Evolutionary conservation across 2,329 filamentous ascomycete species (phyloP).

Genomic region (Fusarium sp.): DNA sequence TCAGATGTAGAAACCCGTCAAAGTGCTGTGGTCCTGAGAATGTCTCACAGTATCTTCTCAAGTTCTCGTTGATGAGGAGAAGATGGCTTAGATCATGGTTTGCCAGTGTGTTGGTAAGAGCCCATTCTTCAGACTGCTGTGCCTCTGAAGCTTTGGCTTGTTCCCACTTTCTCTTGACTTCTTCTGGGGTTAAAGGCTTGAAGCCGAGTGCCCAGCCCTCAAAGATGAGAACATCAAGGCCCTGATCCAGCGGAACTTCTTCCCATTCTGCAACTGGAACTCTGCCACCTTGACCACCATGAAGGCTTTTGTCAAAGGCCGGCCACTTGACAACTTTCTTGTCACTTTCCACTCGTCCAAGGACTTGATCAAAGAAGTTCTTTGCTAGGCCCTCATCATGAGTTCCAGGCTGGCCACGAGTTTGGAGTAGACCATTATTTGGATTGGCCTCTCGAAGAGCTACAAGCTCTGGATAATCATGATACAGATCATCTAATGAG

Average conservation of each 20-base stretch:
- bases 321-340: slow-evolving; percentile 33
- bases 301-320: slow-evolving; percentile 43
- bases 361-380: slow-evolving; percentile 27
- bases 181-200: slow-evolving; percentile 23
- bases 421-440: slow-evolving; percentile 34
- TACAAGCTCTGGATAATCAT: slow-evolving; percentile 34
- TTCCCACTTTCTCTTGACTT: slow-evolving; percentile 36
- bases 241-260: slow-evolving; percentile 12
- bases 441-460: slow-evolving; percentile 35
- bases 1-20: slow-evolving; percentile 41
- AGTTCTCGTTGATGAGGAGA: slow-evolving; percentile 39
- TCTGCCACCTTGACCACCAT: slow-evolving; percentile 39
- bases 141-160: slow-evolving; percentile 4
- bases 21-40: slow-evolving; percentile 41
- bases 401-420: slow-evolving; percentile 42
- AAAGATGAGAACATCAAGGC: slow-evolving; percentile 43
- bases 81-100: slow-evolving; percentile 36
- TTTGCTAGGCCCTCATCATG: slow-evolving; percentile 34
- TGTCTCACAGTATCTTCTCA: slow-evolving; percentile 31
- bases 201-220: slow-evolving; percentile 46
- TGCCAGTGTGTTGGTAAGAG: slow-evolving; percentile 28
- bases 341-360: background rate
- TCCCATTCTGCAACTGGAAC: slow-evolving; percentile 35
- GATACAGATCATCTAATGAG: slow-evolving; percentile 43
- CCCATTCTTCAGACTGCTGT: slow-evolving; percentile 11